Evolutionary conservation across 176 grass and related monocot genomes (phyloP).

Genomic region (Stipa capillata): DNA sequence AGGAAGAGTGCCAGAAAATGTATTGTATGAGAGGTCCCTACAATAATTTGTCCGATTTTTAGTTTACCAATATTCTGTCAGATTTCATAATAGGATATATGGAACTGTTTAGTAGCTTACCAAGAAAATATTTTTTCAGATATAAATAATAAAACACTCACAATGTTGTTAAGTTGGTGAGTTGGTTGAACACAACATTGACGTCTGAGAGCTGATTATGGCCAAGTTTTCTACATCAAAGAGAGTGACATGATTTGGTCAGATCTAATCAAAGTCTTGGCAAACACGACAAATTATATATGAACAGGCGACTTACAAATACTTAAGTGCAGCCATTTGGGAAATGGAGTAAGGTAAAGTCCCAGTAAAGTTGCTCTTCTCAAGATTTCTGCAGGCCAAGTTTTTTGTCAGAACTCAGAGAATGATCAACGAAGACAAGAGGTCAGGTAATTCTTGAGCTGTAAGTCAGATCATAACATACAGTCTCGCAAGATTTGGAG

Average conservation of each 20-base stretch:
- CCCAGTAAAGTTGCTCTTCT: conserved; percentile 58
- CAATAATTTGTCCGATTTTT: conserved; percentile 10
- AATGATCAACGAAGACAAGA: not conserved
- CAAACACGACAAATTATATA: not conserved
- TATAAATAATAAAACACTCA: conserved; percentile 41
- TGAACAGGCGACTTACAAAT: conserved; percentile 47
- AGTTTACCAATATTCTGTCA: not conserved
- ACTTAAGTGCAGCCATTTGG: conserved; percentile 47
- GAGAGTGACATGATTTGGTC: conserved; percentile 1
- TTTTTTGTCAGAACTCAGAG: not conserved
- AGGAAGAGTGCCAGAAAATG: conserved; percentile 54
- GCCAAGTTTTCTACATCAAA: conserved; percentile 62
- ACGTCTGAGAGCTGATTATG: conserved; percentile 74
- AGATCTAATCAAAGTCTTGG: not conserved
- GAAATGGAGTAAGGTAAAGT: conserved; percentile 68
- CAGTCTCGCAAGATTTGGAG: conserved; percentile 73
- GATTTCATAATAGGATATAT: not conserved
- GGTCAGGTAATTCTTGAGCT: not conserved
- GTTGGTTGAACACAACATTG: conserved; percentile 47
- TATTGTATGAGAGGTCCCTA: conserved; percentile 78
- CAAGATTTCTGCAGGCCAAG: conserved; percentile 63
- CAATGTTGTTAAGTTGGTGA: conserved; percentile 68
- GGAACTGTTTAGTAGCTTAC: not conserved
- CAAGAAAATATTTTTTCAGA: not conserved
- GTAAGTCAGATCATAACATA: conserved; percentile 32